Evolutionary conservation across 2,329 filamentous ascomycete species (phyloP), one percentile per base, ranked within the genome.

Genomic region (Clonostachys rosea): DNA sequence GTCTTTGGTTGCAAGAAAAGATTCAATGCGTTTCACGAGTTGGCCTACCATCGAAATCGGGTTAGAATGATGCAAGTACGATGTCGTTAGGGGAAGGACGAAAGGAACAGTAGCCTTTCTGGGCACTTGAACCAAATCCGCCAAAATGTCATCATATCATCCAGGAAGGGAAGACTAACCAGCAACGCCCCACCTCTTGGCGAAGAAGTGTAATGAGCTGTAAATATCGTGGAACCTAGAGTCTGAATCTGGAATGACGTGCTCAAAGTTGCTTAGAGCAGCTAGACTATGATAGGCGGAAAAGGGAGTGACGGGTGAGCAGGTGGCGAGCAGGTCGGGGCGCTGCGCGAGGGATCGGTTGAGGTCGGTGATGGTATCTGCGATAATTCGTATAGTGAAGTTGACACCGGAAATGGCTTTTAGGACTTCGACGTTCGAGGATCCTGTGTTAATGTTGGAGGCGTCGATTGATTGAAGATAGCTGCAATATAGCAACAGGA

Each of bases 381-480:
- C 57, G 36, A 66, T 61, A 43, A 66, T 62, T 42, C 63, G 59
- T 35, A 66, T 60, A 46, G 63, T 63, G 47, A 66, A 66, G 52
- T 66, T 66, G 47, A 66, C 56, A 46, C 63, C 64, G 13, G 63
- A 61, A 14, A 66, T 61, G 50, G 63, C 63, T 47, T 66, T 66
- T 35, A 56, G 57, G 34, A 60, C 56, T 24, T 63, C 59, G 36
- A 65, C 56, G 49, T 63, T 55, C 30, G 57, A 50, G 5, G 54
- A 48, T 33, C 48, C 47, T 17, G 54, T 54, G 36, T 54, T 51
- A 34, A 58, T 53, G 33, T 50, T 50, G 11, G 51, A 50, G 12
- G 58, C 50, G 44, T 60, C 54, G 46, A 58, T 54, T 46, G 56
- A 54, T 35, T 54, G 54, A 36, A 66, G 59, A 41, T 62, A 60